These are phyloP conservation scores for Penicillium lagena DNA, from an alignment of 495 filamentous ascomycete species.

Conservation along the genomic window DNA sequence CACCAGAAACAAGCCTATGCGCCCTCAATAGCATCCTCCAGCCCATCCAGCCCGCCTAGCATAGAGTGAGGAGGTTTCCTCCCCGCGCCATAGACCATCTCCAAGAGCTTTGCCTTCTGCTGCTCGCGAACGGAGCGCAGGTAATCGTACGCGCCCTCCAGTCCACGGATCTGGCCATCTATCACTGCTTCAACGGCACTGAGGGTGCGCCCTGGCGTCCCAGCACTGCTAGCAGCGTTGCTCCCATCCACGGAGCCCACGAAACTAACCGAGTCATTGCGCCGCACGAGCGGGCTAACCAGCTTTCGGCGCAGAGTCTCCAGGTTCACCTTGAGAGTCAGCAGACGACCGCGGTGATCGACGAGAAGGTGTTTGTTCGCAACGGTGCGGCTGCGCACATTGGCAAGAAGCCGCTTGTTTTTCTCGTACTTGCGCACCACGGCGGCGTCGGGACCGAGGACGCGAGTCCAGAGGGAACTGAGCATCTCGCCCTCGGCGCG, in stretches of 20 bases:
- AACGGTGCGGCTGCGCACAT: slow-evolving; percentile 73
- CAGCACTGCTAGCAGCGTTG: slow-evolving; percentile 22
- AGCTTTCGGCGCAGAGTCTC: slow-evolving; percentile 72
- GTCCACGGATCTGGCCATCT: slow-evolving; percentile 75
- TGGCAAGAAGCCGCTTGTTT: slow-evolving; percentile 68
- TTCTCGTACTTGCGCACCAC: slow-evolving; percentile 81
- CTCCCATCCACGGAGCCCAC: slow-evolving; percentile 27
- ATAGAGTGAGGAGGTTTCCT: slow-evolving; percentile 24
- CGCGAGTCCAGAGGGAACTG: slow-evolving; percentile 74
- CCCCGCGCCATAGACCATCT: slow-evolving; percentile 65
- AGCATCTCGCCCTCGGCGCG: slow-evolving; percentile 72
- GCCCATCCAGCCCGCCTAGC: slow-evolving; percentile 16
- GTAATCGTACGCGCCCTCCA: slow-evolving; percentile 72
- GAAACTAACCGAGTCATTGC: slow-evolving; percentile 47
- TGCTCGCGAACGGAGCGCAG: slow-evolving; percentile 63
- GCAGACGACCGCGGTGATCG: slow-evolving; percentile 73
- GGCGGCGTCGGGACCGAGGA: slow-evolving; percentile 64
- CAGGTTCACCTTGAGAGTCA: slow-evolving; percentile 72
- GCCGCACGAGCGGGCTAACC: slow-evolving; percentile 71
- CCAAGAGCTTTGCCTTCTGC: slow-evolving; percentile 79
- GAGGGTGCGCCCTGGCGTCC: slow-evolving; percentile 45
- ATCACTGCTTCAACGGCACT: slow-evolving; percentile 48
- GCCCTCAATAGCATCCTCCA: slow-evolving; percentile 4
- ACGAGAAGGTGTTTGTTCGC: slow-evolving; percentile 78
- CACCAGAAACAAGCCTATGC: background rate